Conservation (phyloP, 2,329 filamentous ascomycete genomes). For the Trichoderma oligosporum region DNA sequence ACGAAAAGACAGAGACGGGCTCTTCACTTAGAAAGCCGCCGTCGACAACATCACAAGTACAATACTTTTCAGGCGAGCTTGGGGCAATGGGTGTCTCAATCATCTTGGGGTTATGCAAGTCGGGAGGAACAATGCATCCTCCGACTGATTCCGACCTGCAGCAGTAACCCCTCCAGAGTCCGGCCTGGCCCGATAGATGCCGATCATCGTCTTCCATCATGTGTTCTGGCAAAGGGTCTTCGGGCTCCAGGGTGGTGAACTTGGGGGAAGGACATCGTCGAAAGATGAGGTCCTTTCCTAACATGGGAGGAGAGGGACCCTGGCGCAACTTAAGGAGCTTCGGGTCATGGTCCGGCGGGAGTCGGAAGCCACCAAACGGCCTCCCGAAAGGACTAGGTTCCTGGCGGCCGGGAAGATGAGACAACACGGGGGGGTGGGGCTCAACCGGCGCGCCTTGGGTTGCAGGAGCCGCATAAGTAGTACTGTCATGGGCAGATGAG, state of each 20-base stretch:
- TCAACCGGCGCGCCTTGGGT: conserved; percentile 7
- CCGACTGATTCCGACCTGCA: conserved; percentile 39
- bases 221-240: conserved; percentile 57
- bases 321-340: conserved; percentile 47
- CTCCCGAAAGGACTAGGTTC: conserved; percentile 39
- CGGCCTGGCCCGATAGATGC: conserved; percentile 54
- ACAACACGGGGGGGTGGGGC: conserved; percentile 28
- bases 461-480: conserved; percentile 4
- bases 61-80: conserved; percentile 41
- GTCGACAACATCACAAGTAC: conserved; percentile 40
- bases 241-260: conserved; percentile 76
- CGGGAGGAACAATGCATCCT: conserved; percentile 40
- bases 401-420: conserved; percentile 38
- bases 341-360: conserved; percentile 36
- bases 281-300: conserved; percentile 76
- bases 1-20: conserved; percentile 31
- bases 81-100: conserved; percentile 48
- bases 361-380: conserved; percentile 42
- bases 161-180: conserved; percentile 77
- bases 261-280: conserved; percentile 79
- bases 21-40: conserved; percentile 40
- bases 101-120: conserved; percentile 45
- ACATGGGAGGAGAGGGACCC: conserved; percentile 74
- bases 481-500: not conserved
- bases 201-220: conserved; percentile 45